These are phyloP conservation scores for Candida lessepsii DNA, from an alignment of 805 yeast species.

Conservation along the genomic window DNA sequence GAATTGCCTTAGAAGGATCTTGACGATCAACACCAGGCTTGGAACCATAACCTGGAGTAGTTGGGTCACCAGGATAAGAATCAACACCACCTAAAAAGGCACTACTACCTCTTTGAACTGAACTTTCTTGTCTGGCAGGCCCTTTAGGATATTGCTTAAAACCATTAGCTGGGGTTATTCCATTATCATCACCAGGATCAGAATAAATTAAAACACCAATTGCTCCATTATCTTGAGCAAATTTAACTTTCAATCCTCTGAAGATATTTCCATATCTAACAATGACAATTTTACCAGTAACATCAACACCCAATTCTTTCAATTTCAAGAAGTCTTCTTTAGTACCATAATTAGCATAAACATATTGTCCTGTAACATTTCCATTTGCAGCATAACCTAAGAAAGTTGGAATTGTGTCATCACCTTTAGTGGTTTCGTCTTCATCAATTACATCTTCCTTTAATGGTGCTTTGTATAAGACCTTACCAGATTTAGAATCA, in stretches of 20 bases:
- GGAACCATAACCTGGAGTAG: slow-evolving; percentile 71
- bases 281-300: slow-evolving; percentile 58
- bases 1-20: slow-evolving; percentile 36
- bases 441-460: slow-evolving; percentile 47
- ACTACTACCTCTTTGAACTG: slow-evolving; percentile 63
- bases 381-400: slow-evolving; percentile 69
- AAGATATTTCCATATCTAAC: slow-evolving; percentile 51
- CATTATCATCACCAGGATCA: slow-evolving; percentile 61
- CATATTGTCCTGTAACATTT: slow-evolving; percentile 51
- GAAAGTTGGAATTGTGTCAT: slow-evolving; percentile 47
- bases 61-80: slow-evolving; percentile 70
- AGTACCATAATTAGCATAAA: slow-evolving; percentile 62
- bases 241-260: slow-evolving; percentile 56
- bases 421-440: slow-evolving; percentile 38
- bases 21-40: slow-evolving; percentile 38
- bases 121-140: slow-evolving; percentile 59
- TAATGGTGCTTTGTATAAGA: slow-evolving; percentile 48
- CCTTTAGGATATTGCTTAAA: slow-evolving; percentile 60
- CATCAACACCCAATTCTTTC: slow-evolving; percentile 37
- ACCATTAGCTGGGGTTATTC: slow-evolving; percentile 55
- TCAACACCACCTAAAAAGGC: slow-evolving; percentile 51
- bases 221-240: slow-evolving; percentile 65
- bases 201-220: slow-evolving; percentile 56
- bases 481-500: slow-evolving; percentile 28
- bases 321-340: slow-evolving; percentile 51